Base-by-base conservation (phyloP, 2,329 filamentous ascomycete genomes). In the Dothidotthia symphoricarpi region DNA sequence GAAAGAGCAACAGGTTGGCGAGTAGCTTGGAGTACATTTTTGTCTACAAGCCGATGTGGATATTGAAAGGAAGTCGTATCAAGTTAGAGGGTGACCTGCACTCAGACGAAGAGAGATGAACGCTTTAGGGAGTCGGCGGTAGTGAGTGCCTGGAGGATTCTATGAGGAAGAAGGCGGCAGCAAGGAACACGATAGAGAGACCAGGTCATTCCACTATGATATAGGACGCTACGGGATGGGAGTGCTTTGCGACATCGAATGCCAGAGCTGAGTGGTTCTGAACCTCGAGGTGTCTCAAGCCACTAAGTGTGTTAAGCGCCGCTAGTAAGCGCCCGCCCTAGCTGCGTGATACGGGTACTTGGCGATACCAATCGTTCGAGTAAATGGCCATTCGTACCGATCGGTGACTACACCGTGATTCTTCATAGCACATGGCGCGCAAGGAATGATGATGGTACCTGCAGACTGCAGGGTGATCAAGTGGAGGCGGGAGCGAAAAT, bases 201-300 rank as follows among this genome's bases (percentile, higher is more conserved):
- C 59, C 59, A 63, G 58, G 59, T 56, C 57, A 63, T 53, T 48
- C 49, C 35, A 33, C 31, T 40, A 50, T 48, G 49, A 51, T 59
- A 55, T 63, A 61, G 59, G 53, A 57, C 48, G 44, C 45, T 46
- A 41, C 44, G 41, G 36, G 33, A 40, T 43, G 39, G 32, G 33
- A 43, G 57, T 45, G 39, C 38, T 26, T 43, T 62, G 57, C 56
- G 55, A 64, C 59, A 43, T 45, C 45, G 28, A 51, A 19, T 55
- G 58, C 53, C 49, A 39, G 54, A 59, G 51, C 43, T 45, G 42
- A 41, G 38, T 44, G 35, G 30, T 43, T 51, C 40, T 58, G 57
- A 60, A 52, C 47, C 57, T 45, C 39, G 36, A 32, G 28, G 43
- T 51, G 55, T 61, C 45, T 59, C 57, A 57, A 35, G 43, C 51